These are phyloP conservation scores for Elasticomyces elasticus DNA, from an alignment of 495 filamentous ascomycete species.

Conservation along the genomic window DNA sequence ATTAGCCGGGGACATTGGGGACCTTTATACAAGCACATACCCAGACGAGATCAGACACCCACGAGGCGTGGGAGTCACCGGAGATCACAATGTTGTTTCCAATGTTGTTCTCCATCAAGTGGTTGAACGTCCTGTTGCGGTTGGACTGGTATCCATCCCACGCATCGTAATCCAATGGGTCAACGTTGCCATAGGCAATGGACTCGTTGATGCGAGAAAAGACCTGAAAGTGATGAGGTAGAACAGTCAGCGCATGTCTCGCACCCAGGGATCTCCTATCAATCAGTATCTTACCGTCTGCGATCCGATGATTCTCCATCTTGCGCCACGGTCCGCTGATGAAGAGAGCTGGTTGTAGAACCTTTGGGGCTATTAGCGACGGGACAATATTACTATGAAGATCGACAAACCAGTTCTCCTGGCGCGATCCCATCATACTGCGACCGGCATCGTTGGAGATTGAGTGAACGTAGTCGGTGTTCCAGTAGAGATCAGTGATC, in stretches of 20 bases:
- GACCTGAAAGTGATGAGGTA: no score
- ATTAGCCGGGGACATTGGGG: background rate
- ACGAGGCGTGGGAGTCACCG: slow-evolving; percentile 54
- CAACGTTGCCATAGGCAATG: slow-evolving; percentile 34
- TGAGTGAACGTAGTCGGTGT: slow-evolving; percentile 44
- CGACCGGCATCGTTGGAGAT: slow-evolving; percentile 50
- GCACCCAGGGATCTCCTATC: no score
- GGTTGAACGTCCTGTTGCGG: slow-evolving; percentile 50
- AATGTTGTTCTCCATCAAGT: slow-evolving; percentile 52
- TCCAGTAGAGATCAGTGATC: slow-evolving; percentile 43
- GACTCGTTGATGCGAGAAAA: slow-evolving; percentile 49
- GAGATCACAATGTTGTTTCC: slow-evolving; percentile 57
- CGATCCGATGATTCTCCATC: slow-evolving; percentile 56
- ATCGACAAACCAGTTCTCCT: slow-evolving; percentile 48
- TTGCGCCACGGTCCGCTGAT: slow-evolving; percentile 45
- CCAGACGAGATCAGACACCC: slow-evolving; percentile 58
- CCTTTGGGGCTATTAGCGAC: no score
- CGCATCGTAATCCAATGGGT: slow-evolving; percentile 49
- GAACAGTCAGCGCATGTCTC: no score
- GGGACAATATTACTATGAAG: no score
- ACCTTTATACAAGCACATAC: background rate
- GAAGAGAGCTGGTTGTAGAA: slow-evolving; percentile 50
- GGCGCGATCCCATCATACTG: slow-evolving; percentile 52
- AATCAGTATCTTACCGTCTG: no score
- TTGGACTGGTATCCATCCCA: slow-evolving; percentile 59